Conservation (phyloP, 345 rosid genomes). For the Kernera saxatilis region DNA sequence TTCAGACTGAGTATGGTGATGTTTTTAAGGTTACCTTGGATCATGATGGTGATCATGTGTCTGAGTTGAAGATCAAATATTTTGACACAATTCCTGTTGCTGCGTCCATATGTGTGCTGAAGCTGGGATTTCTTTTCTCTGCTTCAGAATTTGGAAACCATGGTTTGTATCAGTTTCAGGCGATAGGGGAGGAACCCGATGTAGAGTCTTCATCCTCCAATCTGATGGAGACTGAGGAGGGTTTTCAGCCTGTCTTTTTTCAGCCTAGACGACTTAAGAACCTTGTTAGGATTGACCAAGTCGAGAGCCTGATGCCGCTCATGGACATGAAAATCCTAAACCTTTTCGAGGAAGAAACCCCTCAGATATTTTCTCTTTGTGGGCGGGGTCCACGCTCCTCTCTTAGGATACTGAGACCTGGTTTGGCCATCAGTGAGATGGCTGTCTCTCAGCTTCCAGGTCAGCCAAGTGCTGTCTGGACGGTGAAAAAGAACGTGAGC, state of each 20-base stretch:
- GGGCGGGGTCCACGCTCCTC: slow-evolving; percentile 98
- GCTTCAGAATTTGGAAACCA: slow-evolving; percentile 99
- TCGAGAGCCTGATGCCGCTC: slow-evolving; percentile 94
- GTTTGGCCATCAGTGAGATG: slow-evolving; percentile 95
- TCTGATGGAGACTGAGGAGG: slow-evolving; percentile 94
- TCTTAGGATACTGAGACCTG: slow-evolving; percentile 84
- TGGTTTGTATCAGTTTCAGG: slow-evolving; percentile 88
- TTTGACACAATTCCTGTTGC: slow-evolving; percentile 93
- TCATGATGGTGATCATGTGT: slow-evolving; percentile 61
- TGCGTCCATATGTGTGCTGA: slow-evolving; percentile 80
- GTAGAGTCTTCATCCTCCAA: slow-evolving; percentile 88
- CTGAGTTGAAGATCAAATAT: slow-evolving; percentile 86
- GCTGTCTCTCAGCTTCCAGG: slow-evolving; percentile 99
- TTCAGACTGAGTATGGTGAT: slow-evolving; percentile 97
- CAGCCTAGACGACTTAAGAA: slow-evolving; percentile 90
- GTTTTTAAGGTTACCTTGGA: slow-evolving; percentile 85
- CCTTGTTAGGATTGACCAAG: slow-evolving; percentile 93
- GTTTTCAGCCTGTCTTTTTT: slow-evolving; percentile 92
- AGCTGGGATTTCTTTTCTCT: slow-evolving; percentile 80
- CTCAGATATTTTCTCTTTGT: slow-evolving; percentile 86
- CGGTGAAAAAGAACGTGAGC: slow-evolving; percentile 79
- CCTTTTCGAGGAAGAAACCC: slow-evolving; percentile 96
- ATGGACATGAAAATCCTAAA: slow-evolving; percentile 93
- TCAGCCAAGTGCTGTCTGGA: slow-evolving; percentile 99
- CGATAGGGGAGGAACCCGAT: slow-evolving; percentile 86